Conservation (phyloP, 2,329 filamentous ascomycete species). For the Ophiostoma triangulosporum region DNA sequence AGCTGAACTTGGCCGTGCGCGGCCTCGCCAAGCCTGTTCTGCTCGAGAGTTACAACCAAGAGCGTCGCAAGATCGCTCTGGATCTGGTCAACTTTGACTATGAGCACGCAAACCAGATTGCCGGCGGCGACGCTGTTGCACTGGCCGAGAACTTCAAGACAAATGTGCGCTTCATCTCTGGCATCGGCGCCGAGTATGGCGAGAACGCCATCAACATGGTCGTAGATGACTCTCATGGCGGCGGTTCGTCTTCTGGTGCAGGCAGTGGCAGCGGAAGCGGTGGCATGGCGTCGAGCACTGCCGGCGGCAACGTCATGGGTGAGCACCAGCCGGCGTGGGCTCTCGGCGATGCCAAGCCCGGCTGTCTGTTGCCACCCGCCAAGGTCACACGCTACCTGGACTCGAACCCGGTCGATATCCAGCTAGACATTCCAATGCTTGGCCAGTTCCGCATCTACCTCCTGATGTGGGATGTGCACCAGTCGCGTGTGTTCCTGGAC, state of each 20-base stretch:
- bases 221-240: constrained; percentile 16
- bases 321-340: constrained; percentile 20
- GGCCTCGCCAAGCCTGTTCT: constrained; percentile 41
- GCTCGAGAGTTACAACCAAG: constrained; percentile 47
- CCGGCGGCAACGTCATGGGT: neutral
- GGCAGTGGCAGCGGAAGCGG: neutral
- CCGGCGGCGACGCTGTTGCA: constrained; percentile 42
- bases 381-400: constrained; percentile 64
- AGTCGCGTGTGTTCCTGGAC: constrained; percentile 39
- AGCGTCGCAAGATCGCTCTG: constrained; percentile 47
- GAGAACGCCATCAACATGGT: constrained; percentile 34
- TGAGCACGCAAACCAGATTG: constrained; percentile 29
- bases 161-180: constrained; percentile 55
- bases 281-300: neutral
- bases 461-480: constrained; percentile 49
- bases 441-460: constrained; percentile 68
- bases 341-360: constrained; percentile 31
- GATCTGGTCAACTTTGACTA: constrained; percentile 46
- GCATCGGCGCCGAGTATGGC: constrained; percentile 46
- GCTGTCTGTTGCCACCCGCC: constrained; percentile 48
- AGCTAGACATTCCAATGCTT: constrained; percentile 64
- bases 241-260: neutral
- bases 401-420: constrained; percentile 63
- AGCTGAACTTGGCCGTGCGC: constrained; percentile 40
- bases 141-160: constrained; percentile 51